Conservation (phyloP, 1,284 basidiomycete genomes). For the Tilletia horrida region DNA sequence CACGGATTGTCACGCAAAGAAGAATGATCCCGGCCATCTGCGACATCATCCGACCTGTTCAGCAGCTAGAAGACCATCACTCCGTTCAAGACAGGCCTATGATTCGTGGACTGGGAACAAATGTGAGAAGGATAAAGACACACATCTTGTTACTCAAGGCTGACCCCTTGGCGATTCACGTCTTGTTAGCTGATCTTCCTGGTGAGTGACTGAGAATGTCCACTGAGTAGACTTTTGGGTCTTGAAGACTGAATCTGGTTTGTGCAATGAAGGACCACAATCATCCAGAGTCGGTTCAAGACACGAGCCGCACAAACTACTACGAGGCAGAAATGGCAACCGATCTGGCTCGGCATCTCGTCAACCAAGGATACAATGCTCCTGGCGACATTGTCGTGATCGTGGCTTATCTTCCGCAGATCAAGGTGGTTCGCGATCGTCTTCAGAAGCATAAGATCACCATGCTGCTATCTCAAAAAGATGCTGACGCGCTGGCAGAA, state of each 20-base stretch:
- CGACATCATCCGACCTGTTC: constrained; percentile 62
- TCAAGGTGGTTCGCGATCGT: constrained; percentile 63
- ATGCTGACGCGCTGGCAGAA: constrained; percentile 56
- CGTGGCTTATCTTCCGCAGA: constrained; percentile 71
- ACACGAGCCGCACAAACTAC: constrained; percentile 13
- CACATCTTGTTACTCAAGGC: not conserved
- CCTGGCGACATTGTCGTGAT: constrained; percentile 71
- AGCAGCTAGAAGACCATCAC: constrained; percentile 63
- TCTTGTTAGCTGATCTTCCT: not conserved
- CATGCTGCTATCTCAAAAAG: constrained; percentile 68
- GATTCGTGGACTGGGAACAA: constrained; percentile 63
- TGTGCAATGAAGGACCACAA: not conserved
- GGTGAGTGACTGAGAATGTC: not conserved
- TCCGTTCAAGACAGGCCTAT: constrained; percentile 60
- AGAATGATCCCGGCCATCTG: constrained; percentile 61
- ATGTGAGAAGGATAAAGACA: constrained; percentile 61
- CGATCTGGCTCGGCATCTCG: constrained; percentile 68
- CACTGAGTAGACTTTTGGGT: too few species aligned
- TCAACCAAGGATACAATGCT: constrained; percentile 61
- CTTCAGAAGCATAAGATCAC: constrained; percentile 60
- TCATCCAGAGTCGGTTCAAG: constrained; percentile 2
- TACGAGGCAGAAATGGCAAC: constrained; percentile 66
- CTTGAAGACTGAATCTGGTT: not conserved
- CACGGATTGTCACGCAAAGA: constrained; percentile 59
- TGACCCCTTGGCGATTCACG: not conserved